phyloP scores from a whole-genome alignment of 768 basidiomycete species.

The Inosperma sp. region DNA sequence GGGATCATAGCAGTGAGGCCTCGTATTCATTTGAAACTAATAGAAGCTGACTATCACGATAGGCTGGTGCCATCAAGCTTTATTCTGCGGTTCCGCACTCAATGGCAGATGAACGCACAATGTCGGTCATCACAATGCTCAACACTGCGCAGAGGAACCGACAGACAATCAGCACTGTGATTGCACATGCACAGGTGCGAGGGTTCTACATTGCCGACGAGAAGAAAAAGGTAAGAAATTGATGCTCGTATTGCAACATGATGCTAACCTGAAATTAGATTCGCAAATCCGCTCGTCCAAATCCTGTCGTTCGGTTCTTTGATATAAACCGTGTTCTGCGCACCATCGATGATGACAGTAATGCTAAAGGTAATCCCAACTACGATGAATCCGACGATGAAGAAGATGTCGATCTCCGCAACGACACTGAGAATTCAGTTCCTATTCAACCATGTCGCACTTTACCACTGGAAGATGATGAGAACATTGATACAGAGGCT shows the following conservation, averaged over 20 bases:
- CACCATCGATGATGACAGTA: conserved; percentile 18
- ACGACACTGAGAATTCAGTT: not conserved
- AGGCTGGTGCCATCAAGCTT: conserved; percentile 33
- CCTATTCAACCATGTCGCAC: not conserved
- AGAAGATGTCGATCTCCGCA: conserved; percentile 4
- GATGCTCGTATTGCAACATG: not conserved
- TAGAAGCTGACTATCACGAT: not conserved
- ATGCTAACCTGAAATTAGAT: conserved; percentile 5
- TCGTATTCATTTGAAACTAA: conserved; percentile 8
- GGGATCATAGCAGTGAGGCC: conserved; percentile 30
- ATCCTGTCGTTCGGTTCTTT: conserved; percentile 23
- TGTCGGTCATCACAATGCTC: conserved; percentile 31
- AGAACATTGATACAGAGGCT: conserved; percentile 11
- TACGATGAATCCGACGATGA: conserved; percentile 22
- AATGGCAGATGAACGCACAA: conserved; percentile 37
- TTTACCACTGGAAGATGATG: conserved; percentile 12
- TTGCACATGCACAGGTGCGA: conserved; percentile 23
- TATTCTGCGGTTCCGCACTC: conserved; percentile 31
- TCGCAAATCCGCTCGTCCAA: conserved; percentile 16
- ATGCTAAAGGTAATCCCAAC: conserved; percentile 6
- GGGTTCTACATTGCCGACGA: conserved; percentile 14
- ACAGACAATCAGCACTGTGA: conserved; percentile 24
- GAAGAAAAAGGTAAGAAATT: conserved; percentile 12
- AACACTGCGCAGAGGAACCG: conserved; percentile 28
- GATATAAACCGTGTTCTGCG: conserved; percentile 20